phyloP scores from a whole-genome alignment of 192 early-diverging fungal genomes.

The Oehlia diaphana region DNA sequence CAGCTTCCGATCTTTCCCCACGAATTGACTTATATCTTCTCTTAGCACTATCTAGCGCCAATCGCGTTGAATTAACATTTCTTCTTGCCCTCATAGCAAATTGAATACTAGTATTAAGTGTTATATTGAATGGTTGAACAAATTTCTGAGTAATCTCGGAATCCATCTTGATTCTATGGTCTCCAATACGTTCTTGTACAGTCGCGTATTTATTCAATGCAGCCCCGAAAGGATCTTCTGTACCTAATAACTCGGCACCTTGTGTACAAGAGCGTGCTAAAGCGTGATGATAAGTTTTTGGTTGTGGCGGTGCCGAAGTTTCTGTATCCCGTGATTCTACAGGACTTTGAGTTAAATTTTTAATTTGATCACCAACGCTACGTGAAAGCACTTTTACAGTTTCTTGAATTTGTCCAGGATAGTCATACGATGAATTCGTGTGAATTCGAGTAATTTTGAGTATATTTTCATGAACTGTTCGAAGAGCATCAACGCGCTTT shows the following conservation, averaged over 20 bases:
- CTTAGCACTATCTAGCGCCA: slow-evolving; percentile 88
- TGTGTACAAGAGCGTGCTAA: slow-evolving; percentile 68
- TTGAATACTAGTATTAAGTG: slow-evolving; percentile 72
- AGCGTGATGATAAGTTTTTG: slow-evolving; percentile 72
- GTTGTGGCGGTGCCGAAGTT: slow-evolving; percentile 35
- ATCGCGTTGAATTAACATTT: slow-evolving; percentile 77
- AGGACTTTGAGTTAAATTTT: slow-evolving; percentile 52
- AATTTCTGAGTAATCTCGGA: slow-evolving; percentile 70
- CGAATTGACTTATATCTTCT: slow-evolving; percentile 69
- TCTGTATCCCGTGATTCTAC: slow-evolving; percentile 37
- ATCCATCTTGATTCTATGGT: slow-evolving; percentile 76
- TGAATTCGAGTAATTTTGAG: slow-evolving; percentile 76
- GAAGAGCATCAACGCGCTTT: slow-evolving; percentile 79
- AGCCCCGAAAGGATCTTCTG: slow-evolving; percentile 84
- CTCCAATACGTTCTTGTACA: slow-evolving; percentile 86
- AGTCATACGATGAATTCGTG: slow-evolving; percentile 74
- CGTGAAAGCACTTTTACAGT: slow-evolving; percentile 72
- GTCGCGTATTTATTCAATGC: slow-evolving; percentile 84
- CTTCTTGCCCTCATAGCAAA: slow-evolving; percentile 84
- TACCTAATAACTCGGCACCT: slow-evolving; percentile 64
- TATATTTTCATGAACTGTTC: slow-evolving; percentile 65
- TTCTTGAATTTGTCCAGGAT: slow-evolving; percentile 68
- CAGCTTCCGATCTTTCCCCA: slow-evolving; percentile 71
- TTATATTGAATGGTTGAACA: slow-evolving; percentile 70
- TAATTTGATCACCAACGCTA: slow-evolving; percentile 64